phyloP scores from a whole-genome alignment of 768 basidiomycete species.

The Amanita phalloides region DNA sequence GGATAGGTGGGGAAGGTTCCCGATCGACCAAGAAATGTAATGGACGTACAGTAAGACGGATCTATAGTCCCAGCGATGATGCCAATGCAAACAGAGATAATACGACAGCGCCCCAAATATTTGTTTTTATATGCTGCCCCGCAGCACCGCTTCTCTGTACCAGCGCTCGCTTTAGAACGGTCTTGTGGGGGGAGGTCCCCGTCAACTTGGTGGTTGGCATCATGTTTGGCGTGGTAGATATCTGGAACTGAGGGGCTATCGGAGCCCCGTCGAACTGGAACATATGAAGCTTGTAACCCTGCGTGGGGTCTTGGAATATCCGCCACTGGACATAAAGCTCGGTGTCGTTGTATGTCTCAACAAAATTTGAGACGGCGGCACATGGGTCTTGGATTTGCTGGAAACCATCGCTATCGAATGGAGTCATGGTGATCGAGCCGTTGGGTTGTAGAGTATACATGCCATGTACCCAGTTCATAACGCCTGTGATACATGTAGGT shows the following conservation, averaged over 20 bases:
- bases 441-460: constrained; percentile 56
- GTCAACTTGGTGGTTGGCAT: constrained; percentile 62
- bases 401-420: constrained; percentile 72
- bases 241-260: constrained; percentile 55
- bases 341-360: constrained; percentile 73
- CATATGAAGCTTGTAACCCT: constrained; percentile 63
- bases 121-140: constrained; percentile 14
- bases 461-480: constrained; percentile 88
- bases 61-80: constrained; percentile 20
- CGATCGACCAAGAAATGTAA: constrained; percentile 1
- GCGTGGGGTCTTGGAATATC: constrained; percentile 55
- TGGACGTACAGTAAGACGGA: neutral
- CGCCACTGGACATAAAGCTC: constrained; percentile 58
- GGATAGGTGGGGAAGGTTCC: neutral
- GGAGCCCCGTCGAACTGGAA: constrained; percentile 73
- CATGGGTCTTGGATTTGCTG: constrained; percentile 96
- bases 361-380: constrained; percentile 77
- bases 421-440: constrained; percentile 67
- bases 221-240: constrained; percentile 77
- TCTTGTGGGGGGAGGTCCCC: constrained; percentile 28
- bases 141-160: constrained; percentile 14
- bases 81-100: constrained; percentile 17
- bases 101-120: constrained; percentile 17
- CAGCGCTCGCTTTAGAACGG: constrained; percentile 13
- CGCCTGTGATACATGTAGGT: constrained; percentile 84